These are phyloP conservation scores for Coemansia sp. DNA, from an alignment of 192 early-diverging fungal genomes.

Conservation along the genomic window DNA sequence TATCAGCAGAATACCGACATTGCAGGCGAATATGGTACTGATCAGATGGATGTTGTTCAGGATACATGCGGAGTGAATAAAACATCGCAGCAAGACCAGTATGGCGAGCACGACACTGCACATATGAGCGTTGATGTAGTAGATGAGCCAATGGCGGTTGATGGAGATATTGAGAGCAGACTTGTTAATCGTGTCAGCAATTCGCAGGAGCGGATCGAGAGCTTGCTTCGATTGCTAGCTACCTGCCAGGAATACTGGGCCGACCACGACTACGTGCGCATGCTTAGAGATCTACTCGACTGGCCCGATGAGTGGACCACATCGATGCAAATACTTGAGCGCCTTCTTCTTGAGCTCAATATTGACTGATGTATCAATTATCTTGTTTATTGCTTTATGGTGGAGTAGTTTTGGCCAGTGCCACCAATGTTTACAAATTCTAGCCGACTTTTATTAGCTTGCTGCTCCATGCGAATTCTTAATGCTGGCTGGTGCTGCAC, in stretches of 20 bases:
- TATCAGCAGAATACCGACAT: neutral
- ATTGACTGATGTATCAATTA: constrained; percentile 24
- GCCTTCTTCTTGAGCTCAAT: constrained; percentile 44
- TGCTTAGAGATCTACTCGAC: constrained; percentile 42
- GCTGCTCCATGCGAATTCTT: neutral
- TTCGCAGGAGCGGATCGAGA: constrained; percentile 41
- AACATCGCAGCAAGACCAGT: neutral
- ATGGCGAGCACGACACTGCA: constrained; percentile 7
- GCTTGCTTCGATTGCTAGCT: constrained; percentile 32
- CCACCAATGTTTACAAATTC: neutral
- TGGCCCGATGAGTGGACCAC: constrained; percentile 57
- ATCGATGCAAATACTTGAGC: constrained; percentile 56
- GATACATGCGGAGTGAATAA: neutral
- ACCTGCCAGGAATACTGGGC: constrained; percentile 55
- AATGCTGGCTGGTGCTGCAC: neutral
- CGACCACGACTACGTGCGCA: constrained; percentile 49
- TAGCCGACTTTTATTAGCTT: neutral
- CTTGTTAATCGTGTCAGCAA: constrained; percentile 28
- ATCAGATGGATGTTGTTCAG: constrained; percentile 25
- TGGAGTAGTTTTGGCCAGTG: neutral
- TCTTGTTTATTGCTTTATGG: neutral
- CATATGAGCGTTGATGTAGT: constrained; percentile 35
- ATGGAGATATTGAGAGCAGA: constrained; percentile 34
- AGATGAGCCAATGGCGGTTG: constrained; percentile 17
- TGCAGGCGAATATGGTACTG: constrained; percentile 3